Conservation (phyloP, 1,284 basidiomycete species). For the Laetiporus sulphureus region DNA sequence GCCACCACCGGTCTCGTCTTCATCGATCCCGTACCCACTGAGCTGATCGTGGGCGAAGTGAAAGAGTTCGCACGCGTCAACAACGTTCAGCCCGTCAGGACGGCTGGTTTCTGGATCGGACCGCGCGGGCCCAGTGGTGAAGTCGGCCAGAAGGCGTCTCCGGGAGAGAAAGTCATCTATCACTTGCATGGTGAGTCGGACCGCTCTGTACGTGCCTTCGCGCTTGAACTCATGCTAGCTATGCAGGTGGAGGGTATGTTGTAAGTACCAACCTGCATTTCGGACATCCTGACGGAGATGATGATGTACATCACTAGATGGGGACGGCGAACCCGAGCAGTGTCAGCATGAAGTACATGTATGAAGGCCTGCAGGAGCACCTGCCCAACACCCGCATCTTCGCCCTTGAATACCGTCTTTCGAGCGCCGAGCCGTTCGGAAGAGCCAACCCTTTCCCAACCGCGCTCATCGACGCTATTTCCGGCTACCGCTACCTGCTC, state of each 20-base stretch:
- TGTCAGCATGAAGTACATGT: no score
- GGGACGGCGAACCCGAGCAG: no score
- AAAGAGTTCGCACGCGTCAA: not conserved
- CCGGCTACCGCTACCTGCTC: slow-evolving; percentile 38
- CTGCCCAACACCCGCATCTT: not conserved
- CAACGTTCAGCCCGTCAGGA: not conserved
- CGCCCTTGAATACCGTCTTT: not conserved
- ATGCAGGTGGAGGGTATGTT: no score
- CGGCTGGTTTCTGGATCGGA: not conserved
- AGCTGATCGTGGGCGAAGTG: not conserved
- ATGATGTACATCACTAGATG: no score
- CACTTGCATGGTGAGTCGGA: not conserved
- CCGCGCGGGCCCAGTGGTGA: not conserved
- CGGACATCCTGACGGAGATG: no score
- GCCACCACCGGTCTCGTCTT: slow-evolving; percentile 12
- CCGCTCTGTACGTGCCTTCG: not conserved
- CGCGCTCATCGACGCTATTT: slow-evolving; percentile 39
- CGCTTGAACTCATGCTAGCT: no score
- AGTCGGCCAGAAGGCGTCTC: not conserved
- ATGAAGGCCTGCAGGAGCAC: not conserved
- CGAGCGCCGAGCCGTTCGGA: no score
- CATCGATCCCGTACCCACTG: slow-evolving; percentile 11
- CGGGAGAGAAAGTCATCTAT: not conserved
- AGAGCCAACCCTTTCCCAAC: slow-evolving; percentile 30
- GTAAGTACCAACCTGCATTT: no score